phyloP scores from a whole-genome alignment of 2,329 filamentous ascomycete genomes.

The Chaetomium sp. region DNA sequence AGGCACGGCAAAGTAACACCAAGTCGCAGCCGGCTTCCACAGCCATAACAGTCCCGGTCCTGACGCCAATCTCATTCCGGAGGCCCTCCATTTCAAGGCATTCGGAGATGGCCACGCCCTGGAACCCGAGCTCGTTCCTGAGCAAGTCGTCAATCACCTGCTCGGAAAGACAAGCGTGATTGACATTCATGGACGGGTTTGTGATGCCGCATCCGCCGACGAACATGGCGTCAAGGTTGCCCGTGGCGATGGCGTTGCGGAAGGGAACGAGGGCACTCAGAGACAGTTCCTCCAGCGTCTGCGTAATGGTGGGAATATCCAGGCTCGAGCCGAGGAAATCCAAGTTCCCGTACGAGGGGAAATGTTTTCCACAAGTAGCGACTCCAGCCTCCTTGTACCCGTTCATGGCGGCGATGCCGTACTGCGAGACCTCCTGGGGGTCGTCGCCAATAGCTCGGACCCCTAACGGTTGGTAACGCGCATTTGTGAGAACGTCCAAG shows the following conservation, averaged over 20 bases:
- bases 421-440: slow-evolving; percentile 89
- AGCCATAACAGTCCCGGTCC: slow-evolving; percentile 94
- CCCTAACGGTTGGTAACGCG: slow-evolving; percentile 81
- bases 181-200: slow-evolving; percentile 85
- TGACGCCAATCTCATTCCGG: slow-evolving; percentile 93
- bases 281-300: slow-evolving; percentile 86
- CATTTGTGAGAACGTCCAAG: slow-evolving; percentile 88
- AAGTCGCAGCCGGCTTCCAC: slow-evolving; percentile 94
- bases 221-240: slow-evolving; percentile 84
- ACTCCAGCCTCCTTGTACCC: slow-evolving; percentile 89
- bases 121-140: slow-evolving; percentile 81
- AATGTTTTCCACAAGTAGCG: slow-evolving; percentile 89
- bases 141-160: slow-evolving; percentile 88
- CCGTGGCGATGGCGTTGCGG: slow-evolving; percentile 78
- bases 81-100: slow-evolving; percentile 96
- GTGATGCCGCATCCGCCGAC: slow-evolving; percentile 91
- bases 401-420: slow-evolving; percentile 82
- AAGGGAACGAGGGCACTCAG: slow-evolving; percentile 90
- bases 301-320: slow-evolving; percentile 91
- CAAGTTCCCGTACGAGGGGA: slow-evolving; percentile 90
- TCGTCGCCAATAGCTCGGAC: slow-evolving; percentile 89
- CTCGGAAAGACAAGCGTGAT: slow-evolving; percentile 88
- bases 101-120: slow-evolving; percentile 89
- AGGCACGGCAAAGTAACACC: slow-evolving; percentile 80
- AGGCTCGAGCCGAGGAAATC: slow-evolving; percentile 87